These are phyloP conservation scores for Tirmania nivea DNA, from an alignment of 495 filamentous ascomycete species.

Conservation along the genomic window DNA sequence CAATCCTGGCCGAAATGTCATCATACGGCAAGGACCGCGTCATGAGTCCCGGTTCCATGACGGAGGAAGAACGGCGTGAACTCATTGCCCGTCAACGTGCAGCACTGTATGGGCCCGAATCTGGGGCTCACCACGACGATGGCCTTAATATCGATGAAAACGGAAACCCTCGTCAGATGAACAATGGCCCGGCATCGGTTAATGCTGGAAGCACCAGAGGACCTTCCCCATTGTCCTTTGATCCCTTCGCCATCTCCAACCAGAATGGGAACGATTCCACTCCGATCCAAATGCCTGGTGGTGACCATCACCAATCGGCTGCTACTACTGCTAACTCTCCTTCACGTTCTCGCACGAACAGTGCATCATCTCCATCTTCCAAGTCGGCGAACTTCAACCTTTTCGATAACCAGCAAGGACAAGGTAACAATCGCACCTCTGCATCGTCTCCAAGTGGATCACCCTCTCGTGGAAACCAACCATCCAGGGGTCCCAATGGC, in stretches of 20 bases:
- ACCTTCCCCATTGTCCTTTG: slow-evolving; percentile 39
- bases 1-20: slow-evolving; percentile 62
- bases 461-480: slow-evolving; percentile 40
- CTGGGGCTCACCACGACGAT: slow-evolving; percentile 34
- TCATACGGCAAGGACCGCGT: slow-evolving; percentile 57
- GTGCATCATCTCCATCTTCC: slow-evolving; percentile 60
- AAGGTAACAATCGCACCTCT: slow-evolving; percentile 43
- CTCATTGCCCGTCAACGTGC: slow-evolving; percentile 88
- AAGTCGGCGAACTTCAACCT: slow-evolving; percentile 42
- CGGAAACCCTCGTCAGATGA: slow-evolving; percentile 33
- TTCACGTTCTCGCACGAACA: slow-evolving; percentile 61
- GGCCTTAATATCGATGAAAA: slow-evolving; percentile 39
- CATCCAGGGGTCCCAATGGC: slow-evolving; percentile 30
- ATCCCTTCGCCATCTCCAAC: slow-evolving; percentile 32
- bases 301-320: slow-evolving; percentile 20
- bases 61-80: slow-evolving; percentile 87
- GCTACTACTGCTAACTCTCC: slow-evolving; percentile 32
- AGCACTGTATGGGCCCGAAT: slow-evolving; percentile 54
- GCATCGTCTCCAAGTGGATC: slow-evolving; percentile 80
- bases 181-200: slow-evolving; percentile 36
- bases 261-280: slow-evolving; percentile 20
- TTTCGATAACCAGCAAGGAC: slow-evolving; percentile 29
- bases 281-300: slow-evolving; percentile 15
- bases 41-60: slow-evolving; percentile 74
- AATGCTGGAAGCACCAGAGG: slow-evolving; percentile 28